Base-by-base conservation (phyloP, 2,329 filamentous ascomycete species). In the Hypoxylon sp. region DNA sequence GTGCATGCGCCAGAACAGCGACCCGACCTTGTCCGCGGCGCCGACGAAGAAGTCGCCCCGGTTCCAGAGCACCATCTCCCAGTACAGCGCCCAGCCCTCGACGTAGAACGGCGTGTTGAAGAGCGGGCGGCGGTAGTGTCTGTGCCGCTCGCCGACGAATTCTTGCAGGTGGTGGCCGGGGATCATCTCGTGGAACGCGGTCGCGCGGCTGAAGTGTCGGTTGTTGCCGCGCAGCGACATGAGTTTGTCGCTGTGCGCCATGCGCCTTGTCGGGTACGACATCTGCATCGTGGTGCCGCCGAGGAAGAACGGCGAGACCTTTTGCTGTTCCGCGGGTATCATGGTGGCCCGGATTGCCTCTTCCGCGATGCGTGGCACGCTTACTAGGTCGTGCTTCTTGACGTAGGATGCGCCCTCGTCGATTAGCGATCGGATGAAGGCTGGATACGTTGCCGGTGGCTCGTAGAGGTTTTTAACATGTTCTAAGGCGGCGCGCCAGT, bases 1-100 rank as follows among this genome's bases (percentile, higher is more conserved):
- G 63, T 86, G 82, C 77, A 85, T 83, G 9, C 80, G 74, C 82
- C 82, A 85, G 63, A 84, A 85, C 5, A 86, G 67, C 55, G 82
- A 80, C 0, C 82, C 82, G 15, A 85, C 73, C 27, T 73, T 73
- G 55, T 84, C 78, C 51, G 80, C 76, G 0, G 81, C 72, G 0
- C 72, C 71, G 3, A 70, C 68, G 47, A 77, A 74, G 59, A 83
- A 84, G 56, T 77, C 74, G 20, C 73, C 73, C 19, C 78, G 72
- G 30, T 78, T 67, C 80, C 80, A 86, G 11, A 86, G 71, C 12
- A 82, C 63, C 59, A 83, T 71, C 67, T 85, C 82, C 81, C 81
- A 84, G 63, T 85, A 85, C 57, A 83, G 74, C 7, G 81, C 78
- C 81, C 81, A 84, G 12, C 82, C 82, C 64, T 85, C 82, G 26